phyloP scores from a whole-genome alignment of 371 early-diverging fungal species.

The Rhizopus arrhizus region DNA sequence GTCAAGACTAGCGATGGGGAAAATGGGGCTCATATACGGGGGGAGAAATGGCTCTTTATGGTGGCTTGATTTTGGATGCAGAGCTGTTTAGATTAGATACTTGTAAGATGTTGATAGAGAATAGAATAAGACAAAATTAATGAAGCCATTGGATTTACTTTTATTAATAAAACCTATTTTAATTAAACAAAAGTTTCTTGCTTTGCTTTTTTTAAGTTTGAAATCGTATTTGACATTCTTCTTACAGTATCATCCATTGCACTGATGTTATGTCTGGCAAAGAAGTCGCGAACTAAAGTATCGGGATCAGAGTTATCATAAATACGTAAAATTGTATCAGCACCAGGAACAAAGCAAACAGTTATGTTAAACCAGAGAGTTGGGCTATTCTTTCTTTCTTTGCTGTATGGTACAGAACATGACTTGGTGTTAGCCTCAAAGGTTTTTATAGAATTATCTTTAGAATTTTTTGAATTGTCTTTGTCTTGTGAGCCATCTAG shows the following conservation, averaged over 20 bases:
- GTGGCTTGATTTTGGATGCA: slow-evolving; percentile 53
- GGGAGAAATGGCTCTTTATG: slow-evolving; percentile 39
- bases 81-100: background rate
- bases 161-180: background rate
- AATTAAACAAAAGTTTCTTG: background rate
- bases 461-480: no score
- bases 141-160: background rate
- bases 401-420: no score
- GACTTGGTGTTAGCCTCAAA: no score
- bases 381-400: no score
- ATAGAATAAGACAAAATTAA: background rate
- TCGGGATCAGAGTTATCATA: slow-evolving; percentile 27
- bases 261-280: slow-evolving; percentile 19
- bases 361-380: background rate
- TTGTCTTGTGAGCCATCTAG: no score
- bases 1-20: slow-evolving; percentile 40
- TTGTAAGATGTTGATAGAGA: background rate
- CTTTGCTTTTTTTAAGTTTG: background rate
- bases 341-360: slow-evolving; percentile 32
- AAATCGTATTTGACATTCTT: background rate
- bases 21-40: slow-evolving; percentile 48
- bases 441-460: no score
- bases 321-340: slow-evolving; percentile 28
- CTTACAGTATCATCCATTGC: slow-evolving; percentile 24
- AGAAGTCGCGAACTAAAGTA: slow-evolving; percentile 33